Percentiles rank a stretch among this genome's conserved stretches.
Conservation (phyloP, 2,329 filamentous ascomycete genomes). For the Nannizziopsis arthrosporioides region DNA sequence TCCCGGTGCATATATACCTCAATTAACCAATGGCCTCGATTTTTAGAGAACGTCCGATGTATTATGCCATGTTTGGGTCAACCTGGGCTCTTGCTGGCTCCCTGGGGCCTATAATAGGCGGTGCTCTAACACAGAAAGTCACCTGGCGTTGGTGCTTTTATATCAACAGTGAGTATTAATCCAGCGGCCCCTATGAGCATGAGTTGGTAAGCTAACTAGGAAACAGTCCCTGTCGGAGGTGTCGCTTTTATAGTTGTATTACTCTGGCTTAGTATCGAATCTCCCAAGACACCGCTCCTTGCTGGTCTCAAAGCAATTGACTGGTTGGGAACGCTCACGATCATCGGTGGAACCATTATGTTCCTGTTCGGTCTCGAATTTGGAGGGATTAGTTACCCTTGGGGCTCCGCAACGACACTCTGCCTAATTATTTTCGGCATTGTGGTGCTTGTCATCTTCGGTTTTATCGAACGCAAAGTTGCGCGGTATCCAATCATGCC, state of each 20-base stretch:
- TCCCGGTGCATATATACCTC: neutral
- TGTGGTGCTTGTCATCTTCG: constrained; percentile 52
- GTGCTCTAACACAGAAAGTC: constrained; percentile 14
- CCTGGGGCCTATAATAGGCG: constrained; percentile 15
- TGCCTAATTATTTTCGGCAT: constrained; percentile 66
- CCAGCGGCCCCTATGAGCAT: constrained; percentile 18
- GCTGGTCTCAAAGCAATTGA: constrained; percentile 51
- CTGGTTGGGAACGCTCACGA: constrained; percentile 50
- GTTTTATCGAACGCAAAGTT: constrained; percentile 59
- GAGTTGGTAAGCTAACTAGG: constrained; percentile 6
- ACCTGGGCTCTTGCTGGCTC: constrained; percentile 40
- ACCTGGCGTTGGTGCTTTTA: constrained; percentile 51
- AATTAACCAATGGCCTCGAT: neutral
- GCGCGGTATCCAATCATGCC: constrained; percentile 73
- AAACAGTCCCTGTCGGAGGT: constrained; percentile 46
- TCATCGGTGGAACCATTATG: constrained; percentile 73
- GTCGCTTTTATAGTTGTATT: constrained; percentile 47
- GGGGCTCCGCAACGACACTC: constrained; percentile 62
- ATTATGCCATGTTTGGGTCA: constrained; percentile 51
- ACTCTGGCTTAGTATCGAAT: constrained; percentile 51
- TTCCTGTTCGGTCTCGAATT: constrained; percentile 76
- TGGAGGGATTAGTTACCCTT: constrained; percentile 63
- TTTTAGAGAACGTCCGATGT: constrained; percentile 44
- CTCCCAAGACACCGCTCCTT: constrained; percentile 47
- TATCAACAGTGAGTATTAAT: constrained; percentile 40